These are phyloP conservation scores for Puya raimondii DNA, from an alignment of 176 grass and related monocot genomes.

Conservation along the genomic window DNA sequence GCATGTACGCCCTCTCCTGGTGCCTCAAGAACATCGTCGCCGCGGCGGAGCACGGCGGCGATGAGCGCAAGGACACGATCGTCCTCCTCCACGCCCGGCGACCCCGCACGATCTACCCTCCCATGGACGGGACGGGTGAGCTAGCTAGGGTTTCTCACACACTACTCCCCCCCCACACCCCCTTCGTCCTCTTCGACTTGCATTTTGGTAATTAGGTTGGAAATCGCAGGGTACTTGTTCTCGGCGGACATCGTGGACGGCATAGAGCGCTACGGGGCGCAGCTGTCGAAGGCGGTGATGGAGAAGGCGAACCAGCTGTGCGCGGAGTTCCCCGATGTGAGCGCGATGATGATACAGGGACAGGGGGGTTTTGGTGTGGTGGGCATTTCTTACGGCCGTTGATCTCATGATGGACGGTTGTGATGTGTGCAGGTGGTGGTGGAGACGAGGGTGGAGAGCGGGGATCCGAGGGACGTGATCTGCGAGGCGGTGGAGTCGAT, in stretches of 20 bases:
- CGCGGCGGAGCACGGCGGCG: not conserved
- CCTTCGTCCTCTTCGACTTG: not conserved
- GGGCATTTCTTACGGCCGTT: not conserved
- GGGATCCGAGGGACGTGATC: constrained; percentile 43
- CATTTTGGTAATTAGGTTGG: not conserved
- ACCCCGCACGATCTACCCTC: constrained; percentile 29
- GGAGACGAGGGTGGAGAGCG: constrained; percentile 38
- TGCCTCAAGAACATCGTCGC: constrained; percentile 43
- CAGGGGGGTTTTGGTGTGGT: not conserved
- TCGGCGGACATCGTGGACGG: constrained; percentile 30
- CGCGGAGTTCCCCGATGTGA: constrained; percentile 20
- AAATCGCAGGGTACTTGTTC: constrained; percentile 30
- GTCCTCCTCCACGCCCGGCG: constrained; percentile 40
- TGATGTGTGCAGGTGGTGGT: constrained; percentile 24
- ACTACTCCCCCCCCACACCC: too few relatives aligned
- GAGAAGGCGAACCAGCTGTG: constrained; percentile 32
- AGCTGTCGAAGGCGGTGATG: constrained; percentile 24
- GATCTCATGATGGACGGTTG: not conserved
- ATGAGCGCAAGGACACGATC: constrained; percentile 3
- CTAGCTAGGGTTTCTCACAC: not conserved
- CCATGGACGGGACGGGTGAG: constrained; percentile 37
- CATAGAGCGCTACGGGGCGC: constrained; percentile 29
- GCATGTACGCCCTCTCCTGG: constrained; percentile 43
- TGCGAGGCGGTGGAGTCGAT: constrained; percentile 25
- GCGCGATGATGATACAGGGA: not conserved